Conservation (phyloP, 2,329 filamentous ascomycete genomes). For the Aspergillus proliferans region DNA sequence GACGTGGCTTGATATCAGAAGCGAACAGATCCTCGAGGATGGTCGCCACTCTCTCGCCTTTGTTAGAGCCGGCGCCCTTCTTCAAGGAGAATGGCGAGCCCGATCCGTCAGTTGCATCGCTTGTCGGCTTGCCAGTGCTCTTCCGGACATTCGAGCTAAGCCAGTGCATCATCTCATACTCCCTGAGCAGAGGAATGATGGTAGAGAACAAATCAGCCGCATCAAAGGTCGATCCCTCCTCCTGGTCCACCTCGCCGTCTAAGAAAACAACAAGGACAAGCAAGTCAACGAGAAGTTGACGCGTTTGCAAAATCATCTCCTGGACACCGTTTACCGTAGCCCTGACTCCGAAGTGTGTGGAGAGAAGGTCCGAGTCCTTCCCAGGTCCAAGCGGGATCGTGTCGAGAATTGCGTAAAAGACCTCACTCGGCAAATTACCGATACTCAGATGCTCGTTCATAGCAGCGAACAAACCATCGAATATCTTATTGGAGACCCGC, state of each 20-base stretch:
- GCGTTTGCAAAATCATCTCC: slow-evolving; percentile 68
- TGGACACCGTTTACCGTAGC: slow-evolving; percentile 70
- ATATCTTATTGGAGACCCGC: slow-evolving; percentile 76
- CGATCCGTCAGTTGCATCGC: slow-evolving; percentile 17
- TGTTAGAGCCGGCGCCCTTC: slow-evolving; percentile 14
- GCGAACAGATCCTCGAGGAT: slow-evolving; percentile 43
- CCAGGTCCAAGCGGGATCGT: slow-evolving; percentile 39
- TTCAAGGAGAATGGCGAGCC: slow-evolving; percentile 19
- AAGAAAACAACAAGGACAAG: slow-evolving; percentile 79
- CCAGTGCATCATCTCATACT: slow-evolving; percentile 64
- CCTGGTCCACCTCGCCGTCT: slow-evolving; percentile 71
- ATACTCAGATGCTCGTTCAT: slow-evolving; percentile 60
- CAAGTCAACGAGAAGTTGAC: slow-evolving; percentile 72
- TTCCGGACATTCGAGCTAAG: slow-evolving; percentile 46
- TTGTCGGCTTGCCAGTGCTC: slow-evolving; percentile 20
- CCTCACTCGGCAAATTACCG: slow-evolving; percentile 41
- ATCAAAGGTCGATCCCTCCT: slow-evolving; percentile 64
- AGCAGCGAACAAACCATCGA: slow-evolving; percentile 59
- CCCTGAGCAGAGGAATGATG: slow-evolving; percentile 63
- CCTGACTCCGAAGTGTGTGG: slow-evolving; percentile 69
- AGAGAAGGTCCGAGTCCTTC: slow-evolving; percentile 39
- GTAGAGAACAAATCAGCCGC: slow-evolving; percentile 52
- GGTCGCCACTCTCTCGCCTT: slow-evolving; percentile 24
- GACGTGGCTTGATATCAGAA: slow-evolving; percentile 37
- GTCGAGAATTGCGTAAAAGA: slow-evolving; percentile 48